Percentiles rank a stretch among this genome's conserved stretches.
Conservation (phyloP, 768 basidiomycete species). For the Lactarius psammicola region DNA sequence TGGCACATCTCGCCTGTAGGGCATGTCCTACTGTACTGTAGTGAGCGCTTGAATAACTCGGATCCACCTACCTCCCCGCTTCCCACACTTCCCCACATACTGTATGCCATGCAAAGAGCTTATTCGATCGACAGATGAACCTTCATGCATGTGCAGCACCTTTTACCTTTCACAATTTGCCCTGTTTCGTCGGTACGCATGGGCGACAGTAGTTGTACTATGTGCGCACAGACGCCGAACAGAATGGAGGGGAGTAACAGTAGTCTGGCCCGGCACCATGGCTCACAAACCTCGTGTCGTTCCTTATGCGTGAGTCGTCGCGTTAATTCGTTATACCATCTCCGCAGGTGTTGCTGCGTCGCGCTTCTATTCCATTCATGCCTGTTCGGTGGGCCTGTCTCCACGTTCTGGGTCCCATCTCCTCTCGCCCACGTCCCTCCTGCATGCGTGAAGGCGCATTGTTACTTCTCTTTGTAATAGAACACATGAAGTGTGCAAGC, state of each 20-base stretch:
- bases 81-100: slow-evolving; percentile 18
- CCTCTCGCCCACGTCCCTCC: background rate
- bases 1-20: slow-evolving; percentile 2
- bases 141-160: background rate
- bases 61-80: slow-evolving; percentile 5
- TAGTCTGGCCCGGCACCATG: background rate
- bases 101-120: background rate
- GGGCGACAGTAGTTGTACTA: background rate
- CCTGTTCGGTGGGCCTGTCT: background rate
- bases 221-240: background rate
- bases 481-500: background rate
- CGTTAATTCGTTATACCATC: background rate
- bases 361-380: slow-evolving; percentile 21
- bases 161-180: background rate
- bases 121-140: slow-evolving; percentile 3
- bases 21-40: background rate
- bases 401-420: background rate
- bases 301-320: background rate
- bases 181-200: background rate
- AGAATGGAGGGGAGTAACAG: background rate
- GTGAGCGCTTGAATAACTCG: background rate
- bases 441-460: background rate
- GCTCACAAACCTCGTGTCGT: slow-evolving; percentile 6
- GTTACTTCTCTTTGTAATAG: background rate
- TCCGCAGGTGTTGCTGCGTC: background rate